Evolutionary conservation across 2,329 filamentous ascomycete genomes (phyloP), one percentile per base, ranked within the genome.

Genomic region (Calonectria multiphialidica): DNA sequence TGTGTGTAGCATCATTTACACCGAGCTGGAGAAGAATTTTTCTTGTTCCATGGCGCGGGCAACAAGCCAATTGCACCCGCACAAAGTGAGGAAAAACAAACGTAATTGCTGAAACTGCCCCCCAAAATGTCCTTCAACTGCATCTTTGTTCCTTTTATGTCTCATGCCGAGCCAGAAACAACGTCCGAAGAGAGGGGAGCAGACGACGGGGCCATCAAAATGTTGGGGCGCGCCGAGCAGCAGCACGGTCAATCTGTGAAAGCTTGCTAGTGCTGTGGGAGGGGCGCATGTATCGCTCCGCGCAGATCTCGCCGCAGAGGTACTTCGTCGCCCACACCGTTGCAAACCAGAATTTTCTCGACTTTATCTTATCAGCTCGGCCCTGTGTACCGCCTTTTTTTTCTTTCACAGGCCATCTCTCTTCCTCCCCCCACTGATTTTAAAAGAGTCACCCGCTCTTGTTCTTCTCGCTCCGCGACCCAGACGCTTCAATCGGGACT

Each of bases 401-500:
- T 80, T 77, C 74, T 61, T 75, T 71, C 61, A 71, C 66, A 49
- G 57, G 53, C 70, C 64, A 66, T 69, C 74, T 70, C 67, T 72
- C 62, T 69, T 69, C 66, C 64, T 70, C 69, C 70, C 73, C 70
- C 74, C 70, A 72, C 53, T 37, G 66, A 68, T 66, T 68, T 62
- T 47, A 68, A 76, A 76, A 78, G 74, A 81, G 79, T 77, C 76
- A 77, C 72, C 75, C 70, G 76, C 75, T 76, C 73, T 75, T 73
- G 72, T 76, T 69, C 68, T 68, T 66, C 69, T 75, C 72, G 74
- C 69, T 68, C 69, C 71, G 72, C 74, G 44, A 72, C 75, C 73
- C 68, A 78, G 70, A 76, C 73, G 73, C 74, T 73, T 78, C 80
- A 81, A 82, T 80, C 78, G 82, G 80, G 73, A 79, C 67, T 70